phyloP scores from a whole-genome alignment of 2,329 filamentous ascomycete genomes.

The Cladophialophora bantiana region DNA sequence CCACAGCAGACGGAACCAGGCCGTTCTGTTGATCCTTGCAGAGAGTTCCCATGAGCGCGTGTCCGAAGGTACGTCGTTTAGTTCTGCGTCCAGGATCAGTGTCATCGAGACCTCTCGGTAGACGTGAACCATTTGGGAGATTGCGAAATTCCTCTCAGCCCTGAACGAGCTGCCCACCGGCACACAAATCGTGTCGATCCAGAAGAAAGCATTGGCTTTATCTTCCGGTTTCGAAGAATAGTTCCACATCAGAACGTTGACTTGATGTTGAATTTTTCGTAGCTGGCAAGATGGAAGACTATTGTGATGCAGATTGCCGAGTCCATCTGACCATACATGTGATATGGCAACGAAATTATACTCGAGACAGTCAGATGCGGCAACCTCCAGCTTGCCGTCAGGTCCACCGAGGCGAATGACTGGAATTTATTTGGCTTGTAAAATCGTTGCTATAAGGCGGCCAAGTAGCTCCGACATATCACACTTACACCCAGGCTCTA shows the following conservation, averaged over 20 bases:
- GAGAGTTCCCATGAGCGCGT: conserved; percentile 3
- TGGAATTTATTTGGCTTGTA: neutral
- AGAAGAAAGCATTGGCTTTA: neutral
- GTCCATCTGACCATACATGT: conserved; percentile 9
- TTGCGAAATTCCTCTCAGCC: conserved; percentile 6
- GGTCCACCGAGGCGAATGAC: neutral
- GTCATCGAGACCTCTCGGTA: neutral
- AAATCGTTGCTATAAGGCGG: neutral
- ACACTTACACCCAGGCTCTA: neutral
- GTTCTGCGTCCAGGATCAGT: neutral
- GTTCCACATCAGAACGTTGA: neutral
- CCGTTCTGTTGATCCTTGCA: conserved; percentile 7
- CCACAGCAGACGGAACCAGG: conserved; percentile 6
- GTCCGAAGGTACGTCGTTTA: neutral
- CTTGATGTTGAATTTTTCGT: neutral
- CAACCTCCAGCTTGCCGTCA: neutral
- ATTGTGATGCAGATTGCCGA: conserved; percentile 7
- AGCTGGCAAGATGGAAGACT: conserved; percentile 11
- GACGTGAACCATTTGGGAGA: conserved; percentile 1
- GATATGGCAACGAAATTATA: conserved; percentile 8
- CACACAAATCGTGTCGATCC: conserved; percentile 12
- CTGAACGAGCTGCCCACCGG: neutral
- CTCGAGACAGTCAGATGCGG: too few relatives aligned
- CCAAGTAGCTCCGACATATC: neutral
- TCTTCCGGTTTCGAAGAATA: neutral